Conservation (phyloP, 768 basidiomycete species). For the Leccinum disarticulatum region DNA sequence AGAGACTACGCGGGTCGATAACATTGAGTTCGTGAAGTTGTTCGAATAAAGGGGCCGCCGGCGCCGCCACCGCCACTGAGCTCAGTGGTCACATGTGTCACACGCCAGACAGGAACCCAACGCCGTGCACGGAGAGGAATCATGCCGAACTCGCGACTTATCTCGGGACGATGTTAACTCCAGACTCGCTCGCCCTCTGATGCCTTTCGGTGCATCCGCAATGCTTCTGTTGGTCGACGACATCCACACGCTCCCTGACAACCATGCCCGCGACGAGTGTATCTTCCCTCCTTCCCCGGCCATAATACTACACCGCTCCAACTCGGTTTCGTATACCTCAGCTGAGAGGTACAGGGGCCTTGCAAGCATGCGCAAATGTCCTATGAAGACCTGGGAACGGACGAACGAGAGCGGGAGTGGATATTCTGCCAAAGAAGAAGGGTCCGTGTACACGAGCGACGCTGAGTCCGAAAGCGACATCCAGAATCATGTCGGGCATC, state of each 20-base stretch:
- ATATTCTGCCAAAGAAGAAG: constrained; percentile 24
- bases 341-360: constrained; percentile 26
- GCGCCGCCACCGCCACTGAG: too few species aligned
- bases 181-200: constrained; percentile 10
- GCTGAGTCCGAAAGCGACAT: constrained; percentile 23
- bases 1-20: constrained; percentile 36
- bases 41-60: too few species aligned
- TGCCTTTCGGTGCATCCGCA: constrained; percentile 27
- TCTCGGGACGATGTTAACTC: too few species aligned
- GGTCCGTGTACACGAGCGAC: constrained; percentile 21
- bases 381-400: constrained; percentile 36
- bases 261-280: constrained; percentile 1
- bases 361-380: constrained; percentile 28
- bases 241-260: constrained; percentile 20
- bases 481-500: background rate
- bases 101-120: too few species aligned
- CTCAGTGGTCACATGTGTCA: too few species aligned
- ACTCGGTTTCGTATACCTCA: constrained; percentile 26
- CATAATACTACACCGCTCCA: constrained; percentile 22
- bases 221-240: constrained; percentile 40
- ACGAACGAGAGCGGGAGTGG: constrained; percentile 27
- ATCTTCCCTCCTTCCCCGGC: constrained; percentile 14
- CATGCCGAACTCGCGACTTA: constrained; percentile 51
- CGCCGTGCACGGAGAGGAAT: constrained; percentile 12
- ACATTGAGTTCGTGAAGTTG: too few species aligned